Conservation (phyloP, 768 basidiomycete species). For the Nidularia pulvinata region DNA sequence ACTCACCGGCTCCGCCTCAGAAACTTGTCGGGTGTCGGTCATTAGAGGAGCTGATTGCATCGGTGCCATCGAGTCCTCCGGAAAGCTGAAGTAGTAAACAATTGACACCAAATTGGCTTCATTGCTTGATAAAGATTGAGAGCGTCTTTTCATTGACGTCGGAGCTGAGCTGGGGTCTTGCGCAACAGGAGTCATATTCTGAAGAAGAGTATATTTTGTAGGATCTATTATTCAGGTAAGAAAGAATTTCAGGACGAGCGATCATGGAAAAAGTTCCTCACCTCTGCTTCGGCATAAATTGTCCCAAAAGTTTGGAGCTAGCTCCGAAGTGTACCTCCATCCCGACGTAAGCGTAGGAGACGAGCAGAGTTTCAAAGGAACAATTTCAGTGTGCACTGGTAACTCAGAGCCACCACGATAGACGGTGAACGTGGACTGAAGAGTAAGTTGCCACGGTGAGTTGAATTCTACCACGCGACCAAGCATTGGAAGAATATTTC, state of each 20-base stretch:
- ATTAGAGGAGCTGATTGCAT: neutral
- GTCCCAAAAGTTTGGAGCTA: slow-evolving; percentile 53
- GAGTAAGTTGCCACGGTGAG: slow-evolving; percentile 41
- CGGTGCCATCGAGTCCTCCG: neutral
- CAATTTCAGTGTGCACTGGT: slow-evolving; percentile 45
- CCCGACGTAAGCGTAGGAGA: slow-evolving; percentile 17
- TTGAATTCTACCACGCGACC: slow-evolving; percentile 45
- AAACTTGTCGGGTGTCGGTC: neutral
- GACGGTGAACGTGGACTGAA: slow-evolving; percentile 44
- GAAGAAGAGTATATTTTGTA: slow-evolving; percentile 48
- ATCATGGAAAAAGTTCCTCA: slow-evolving; percentile 15
- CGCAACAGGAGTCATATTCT: slow-evolving; percentile 29
- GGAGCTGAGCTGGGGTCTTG: neutral
- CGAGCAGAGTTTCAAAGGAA: slow-evolving; percentile 19
- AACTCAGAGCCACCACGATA: slow-evolving; percentile 30
- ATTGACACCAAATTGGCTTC: neutral
- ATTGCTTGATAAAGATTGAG: neutral
- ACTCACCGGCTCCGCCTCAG: neutral
- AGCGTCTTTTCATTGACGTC: neutral
- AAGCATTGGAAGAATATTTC: slow-evolving; percentile 26
- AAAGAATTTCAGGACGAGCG: too few relatives aligned
- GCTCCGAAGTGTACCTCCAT: slow-evolving; percentile 41
- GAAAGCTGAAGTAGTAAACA: slow-evolving; percentile 2
- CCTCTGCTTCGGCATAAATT: slow-evolving; percentile 41
- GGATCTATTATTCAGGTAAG: slow-evolving; percentile 33